phyloP scores from a whole-genome alignment of 2,329 filamentous ascomycete species.

The Sclerotinia sclerotiorum region DNA sequence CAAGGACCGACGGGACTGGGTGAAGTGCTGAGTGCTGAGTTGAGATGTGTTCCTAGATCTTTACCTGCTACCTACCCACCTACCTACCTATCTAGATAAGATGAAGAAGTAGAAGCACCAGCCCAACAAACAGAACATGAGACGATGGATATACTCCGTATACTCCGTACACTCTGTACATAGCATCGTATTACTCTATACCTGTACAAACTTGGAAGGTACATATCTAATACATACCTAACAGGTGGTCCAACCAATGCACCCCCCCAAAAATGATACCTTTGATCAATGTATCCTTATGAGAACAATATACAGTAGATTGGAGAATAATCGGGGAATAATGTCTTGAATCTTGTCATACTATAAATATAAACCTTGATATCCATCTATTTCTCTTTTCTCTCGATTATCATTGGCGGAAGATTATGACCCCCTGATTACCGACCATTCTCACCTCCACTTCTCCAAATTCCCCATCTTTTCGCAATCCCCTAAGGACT shows the following conservation, averaged over 20 bases:
- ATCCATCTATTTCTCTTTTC: slow-evolving; percentile 3
- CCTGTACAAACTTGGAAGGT: neutral
- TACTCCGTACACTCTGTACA: neutral
- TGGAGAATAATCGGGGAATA: neutral
- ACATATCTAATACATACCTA: neutral
- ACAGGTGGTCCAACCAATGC: neutral
- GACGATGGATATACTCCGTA: neutral
- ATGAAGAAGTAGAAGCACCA: neutral
- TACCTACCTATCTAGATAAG: neutral
- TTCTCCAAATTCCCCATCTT: slow-evolving; percentile 26
- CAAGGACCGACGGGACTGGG: neutral
- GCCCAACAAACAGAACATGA: neutral
- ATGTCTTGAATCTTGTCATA: neutral
- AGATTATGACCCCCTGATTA: slow-evolving; percentile 21
- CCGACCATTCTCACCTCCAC: slow-evolving; percentile 19
- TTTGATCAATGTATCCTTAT: slow-evolving; percentile 1
- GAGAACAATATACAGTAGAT: neutral
- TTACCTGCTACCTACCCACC: neutral
- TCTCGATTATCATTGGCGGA: slow-evolving; percentile 20
- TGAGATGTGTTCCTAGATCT: neutral
- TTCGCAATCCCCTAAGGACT: slow-evolving; percentile 11
- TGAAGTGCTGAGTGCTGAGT: too few relatives aligned
- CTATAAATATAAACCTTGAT: neutral
- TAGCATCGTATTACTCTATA: neutral
- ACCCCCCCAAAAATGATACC: neutral